These are phyloP conservation scores for Cladosporium sp. DNA, from an alignment of 2,329 filamentous ascomycete genomes.

Conservation along the genomic window DNA sequence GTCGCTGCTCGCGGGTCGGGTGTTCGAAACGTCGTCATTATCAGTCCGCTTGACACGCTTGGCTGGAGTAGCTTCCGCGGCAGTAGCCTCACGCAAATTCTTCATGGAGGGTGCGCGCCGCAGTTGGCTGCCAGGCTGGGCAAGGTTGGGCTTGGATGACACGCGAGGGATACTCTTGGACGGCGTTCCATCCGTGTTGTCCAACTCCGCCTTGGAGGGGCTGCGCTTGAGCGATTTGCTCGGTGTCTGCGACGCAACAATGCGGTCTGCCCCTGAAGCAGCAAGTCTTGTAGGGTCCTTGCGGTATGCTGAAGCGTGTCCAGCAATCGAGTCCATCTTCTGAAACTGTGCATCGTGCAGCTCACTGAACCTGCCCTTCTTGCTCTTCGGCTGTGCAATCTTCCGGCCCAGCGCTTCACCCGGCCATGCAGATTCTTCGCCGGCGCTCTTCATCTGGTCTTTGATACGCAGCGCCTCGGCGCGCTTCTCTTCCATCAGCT, in stretches of 20 bases:
- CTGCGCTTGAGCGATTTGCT: conserved; percentile 47
- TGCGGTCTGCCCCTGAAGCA: conserved; percentile 30
- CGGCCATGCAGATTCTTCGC: conserved; percentile 42
- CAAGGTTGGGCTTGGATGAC: conserved; percentile 19
- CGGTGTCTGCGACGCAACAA: conserved; percentile 31
- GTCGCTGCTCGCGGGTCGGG: background rate
- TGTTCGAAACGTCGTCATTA: background rate
- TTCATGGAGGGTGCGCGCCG: conserved; percentile 20
- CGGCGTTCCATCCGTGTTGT: conserved; percentile 42
- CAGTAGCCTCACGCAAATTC: conserved; percentile 18
- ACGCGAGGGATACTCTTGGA: conserved; percentile 18
- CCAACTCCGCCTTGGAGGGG: conserved; percentile 56
- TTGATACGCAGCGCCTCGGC: conserved; percentile 67
- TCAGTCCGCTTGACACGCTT: conserved; percentile 61
- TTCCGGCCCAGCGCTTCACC: conserved; percentile 52
- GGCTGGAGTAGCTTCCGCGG: conserved; percentile 38
- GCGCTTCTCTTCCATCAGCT: conserved; percentile 60
- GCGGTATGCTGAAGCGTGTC: conserved; percentile 74
- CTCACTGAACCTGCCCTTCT: conserved; percentile 72
- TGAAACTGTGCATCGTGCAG: conserved; percentile 83
- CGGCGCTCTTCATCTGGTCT: conserved; percentile 57
- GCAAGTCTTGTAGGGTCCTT: conserved; percentile 34
- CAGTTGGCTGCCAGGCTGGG: conserved; percentile 22
- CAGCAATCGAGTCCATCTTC: conserved; percentile 95
- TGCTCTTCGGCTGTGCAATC: conserved; percentile 75